These are phyloP conservation scores for Parasitella parasitica DNA, from an alignment of 371 early-diverging fungal genomes.

Conservation along the genomic window DNA sequence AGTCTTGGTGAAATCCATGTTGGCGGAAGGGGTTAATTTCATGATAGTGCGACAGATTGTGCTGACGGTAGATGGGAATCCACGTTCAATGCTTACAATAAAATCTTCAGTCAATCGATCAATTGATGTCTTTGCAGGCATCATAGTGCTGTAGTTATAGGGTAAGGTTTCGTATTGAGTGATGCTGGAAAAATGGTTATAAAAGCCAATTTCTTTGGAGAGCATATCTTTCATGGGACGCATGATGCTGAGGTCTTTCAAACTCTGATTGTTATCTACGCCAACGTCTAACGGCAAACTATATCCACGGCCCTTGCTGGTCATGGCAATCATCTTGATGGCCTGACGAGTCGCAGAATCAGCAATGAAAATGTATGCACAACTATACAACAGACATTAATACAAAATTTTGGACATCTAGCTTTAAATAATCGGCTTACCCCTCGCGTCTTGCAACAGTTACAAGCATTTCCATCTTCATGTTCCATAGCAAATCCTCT, in stretches of 20 bases:
- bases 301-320: constrained; percentile 85
- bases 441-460: constrained; percentile 39
- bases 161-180: constrained; percentile 45
- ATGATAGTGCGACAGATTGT: constrained; percentile 84
- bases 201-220: constrained; percentile 78
- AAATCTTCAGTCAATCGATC: constrained; percentile 80
- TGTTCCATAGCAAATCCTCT: constrained; percentile 58
- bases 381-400: constrained; percentile 29
- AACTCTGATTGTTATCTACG: constrained; percentile 46
- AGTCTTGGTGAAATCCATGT: constrained; percentile 34
- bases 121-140: constrained; percentile 62
- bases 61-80: constrained; percentile 85
- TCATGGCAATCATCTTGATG: constrained; percentile 73
- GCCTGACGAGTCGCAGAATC: constrained; percentile 83
- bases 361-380: constrained; percentile 72
- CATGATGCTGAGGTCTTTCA: constrained; percentile 53
- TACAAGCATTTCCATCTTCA: constrained; percentile 61
- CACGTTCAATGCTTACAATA: constrained; percentile 74
- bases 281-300: constrained; percentile 78
- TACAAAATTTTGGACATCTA: too few species aligned
- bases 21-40: constrained; percentile 62
- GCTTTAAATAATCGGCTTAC: constrained; percentile 15
- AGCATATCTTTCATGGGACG: constrained; percentile 85
- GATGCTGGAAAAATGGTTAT: constrained; percentile 58
- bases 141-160: constrained; percentile 53